Evolutionary conservation across 2,329 filamentous ascomycete genomes (phyloP).

Genomic region (Ampelomyces quisqualis): DNA sequence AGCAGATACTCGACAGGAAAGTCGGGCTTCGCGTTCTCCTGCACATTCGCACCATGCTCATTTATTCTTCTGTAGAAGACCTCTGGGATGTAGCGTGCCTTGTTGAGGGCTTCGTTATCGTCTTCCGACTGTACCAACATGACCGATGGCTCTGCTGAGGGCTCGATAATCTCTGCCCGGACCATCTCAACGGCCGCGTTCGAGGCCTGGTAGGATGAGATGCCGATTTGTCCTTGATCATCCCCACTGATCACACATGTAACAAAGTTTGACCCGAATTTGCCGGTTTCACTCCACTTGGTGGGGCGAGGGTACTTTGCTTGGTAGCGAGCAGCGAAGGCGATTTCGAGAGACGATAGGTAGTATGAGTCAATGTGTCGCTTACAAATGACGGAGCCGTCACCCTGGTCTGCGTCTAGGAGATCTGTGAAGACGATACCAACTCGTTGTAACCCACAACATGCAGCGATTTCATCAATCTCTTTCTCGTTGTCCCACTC

Average conservation of each 20-base stretch:
- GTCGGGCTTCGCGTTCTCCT: constrained; percentile 93
- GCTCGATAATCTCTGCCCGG: constrained; percentile 88
- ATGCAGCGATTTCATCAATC: constrained; percentile 74
- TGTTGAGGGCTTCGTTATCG: constrained; percentile 70
- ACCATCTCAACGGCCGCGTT: constrained; percentile 98
- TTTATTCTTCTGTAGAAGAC: constrained; percentile 96
- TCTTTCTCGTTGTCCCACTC: constrained; percentile 84
- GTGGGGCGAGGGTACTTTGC: constrained; percentile 84
- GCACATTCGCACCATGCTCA: constrained; percentile 93
- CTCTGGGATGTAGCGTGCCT: constrained; percentile 88
- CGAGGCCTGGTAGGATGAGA: constrained; percentile 91
- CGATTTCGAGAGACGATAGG: constrained; percentile 87
- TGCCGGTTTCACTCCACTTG: constrained; percentile 95
- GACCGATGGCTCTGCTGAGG: constrained; percentile 85
- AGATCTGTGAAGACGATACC: constrained; percentile 96
- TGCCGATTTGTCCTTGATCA: constrained; percentile 80
- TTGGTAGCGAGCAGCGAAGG: constrained; percentile 84
- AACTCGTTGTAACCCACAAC: constrained; percentile 84
- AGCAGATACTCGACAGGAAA: constrained; percentile 97
- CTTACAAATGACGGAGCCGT: constrained; percentile 90
- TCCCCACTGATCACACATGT: constrained; percentile 96
- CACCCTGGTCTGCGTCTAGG: constrained; percentile 73
- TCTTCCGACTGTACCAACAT: constrained; percentile 95
- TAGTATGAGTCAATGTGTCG: constrained; percentile 94
- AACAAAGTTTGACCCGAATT: constrained; percentile 94